Percentiles rank a stretch among this genome's conserved stretches.
Conservation (phyloP, 2,329 filamentous ascomycete genomes). For the Arachnomyces sp. region DNA sequence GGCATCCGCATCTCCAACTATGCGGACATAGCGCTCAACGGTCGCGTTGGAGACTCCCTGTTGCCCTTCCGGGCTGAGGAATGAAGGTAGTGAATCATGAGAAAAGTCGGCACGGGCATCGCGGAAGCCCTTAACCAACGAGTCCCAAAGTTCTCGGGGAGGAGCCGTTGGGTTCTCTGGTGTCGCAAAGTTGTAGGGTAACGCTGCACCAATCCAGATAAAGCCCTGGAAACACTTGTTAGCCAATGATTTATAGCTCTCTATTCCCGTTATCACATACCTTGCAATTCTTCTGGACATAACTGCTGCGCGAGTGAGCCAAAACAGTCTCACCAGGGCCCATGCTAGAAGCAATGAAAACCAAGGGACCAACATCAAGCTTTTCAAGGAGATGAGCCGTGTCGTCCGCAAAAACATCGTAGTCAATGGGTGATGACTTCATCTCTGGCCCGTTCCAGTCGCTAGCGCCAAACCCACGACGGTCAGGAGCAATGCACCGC, state of each 20-base stretch:
- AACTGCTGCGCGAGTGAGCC: constrained; percentile 16
- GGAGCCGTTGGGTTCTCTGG: constrained; percentile 17
- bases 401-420: constrained; percentile 23
- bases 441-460: constrained; percentile 19
- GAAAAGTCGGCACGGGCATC: constrained; percentile 15
- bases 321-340: constrained; percentile 22
- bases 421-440: constrained; percentile 15
- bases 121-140: constrained; percentile 18
- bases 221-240: constrained; percentile 12
- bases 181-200: constrained; percentile 16
- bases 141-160: constrained; percentile 18
- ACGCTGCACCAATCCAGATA: constrained; percentile 19
- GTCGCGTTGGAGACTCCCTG: constrained; percentile 12
- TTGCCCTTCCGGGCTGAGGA: constrained; percentile 16
- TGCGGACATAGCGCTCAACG: constrained; percentile 14
- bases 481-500: constrained; percentile 23
- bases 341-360: constrained; percentile 22
- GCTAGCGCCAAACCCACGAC: constrained; percentile 24
- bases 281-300: constrained; percentile 15
- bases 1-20: constrained; percentile 20
- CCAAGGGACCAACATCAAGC: constrained; percentile 16
- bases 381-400: constrained; percentile 17
- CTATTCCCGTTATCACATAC: constrained; percentile 3
- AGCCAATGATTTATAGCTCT: background rate
- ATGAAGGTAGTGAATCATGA: constrained; percentile 13